Percentiles rank a stretch among this genome's conserved stretches.
These are phyloP conservation scores for Calophaca sinica DNA, from an alignment of 306 rosid species.

Conservation along the genomic window DNA sequence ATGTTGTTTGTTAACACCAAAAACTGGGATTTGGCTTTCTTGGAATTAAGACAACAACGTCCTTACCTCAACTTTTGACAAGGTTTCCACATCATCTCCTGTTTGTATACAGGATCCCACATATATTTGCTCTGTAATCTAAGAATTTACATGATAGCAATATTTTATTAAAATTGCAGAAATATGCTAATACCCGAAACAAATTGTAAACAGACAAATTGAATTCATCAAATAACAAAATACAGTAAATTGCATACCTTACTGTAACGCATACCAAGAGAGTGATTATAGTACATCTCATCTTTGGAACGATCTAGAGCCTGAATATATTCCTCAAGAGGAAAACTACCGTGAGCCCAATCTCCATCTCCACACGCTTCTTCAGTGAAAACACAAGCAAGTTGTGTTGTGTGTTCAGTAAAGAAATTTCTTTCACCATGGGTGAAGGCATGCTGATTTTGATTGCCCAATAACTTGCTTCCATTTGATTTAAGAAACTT, in stretches of 20 bases:
- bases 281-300: conserved; percentile 82
- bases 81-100: conserved; percentile 75
- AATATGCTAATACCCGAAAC: conserved; percentile 23
- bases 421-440: conserved; percentile 56
- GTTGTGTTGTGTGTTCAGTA: conserved; percentile 53
- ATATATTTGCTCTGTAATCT: conserved; percentile 92
- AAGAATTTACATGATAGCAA: conserved; percentile 45
- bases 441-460: conserved; percentile 60
- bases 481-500: conserved; percentile 74
- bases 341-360: conserved; percentile 93
- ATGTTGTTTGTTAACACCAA: not conserved
- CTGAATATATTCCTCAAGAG: conserved; percentile 79
- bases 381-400: conserved; percentile 72
- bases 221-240: conserved; percentile 21
- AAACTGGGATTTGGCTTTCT: conserved; percentile 25
- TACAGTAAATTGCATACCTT: conserved; percentile 66
- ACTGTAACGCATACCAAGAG: conserved; percentile 88
- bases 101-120: conserved; percentile 95
- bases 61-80: conserved; percentile 71
- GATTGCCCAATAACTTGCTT: conserved; percentile 59
- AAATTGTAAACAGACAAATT: not conserved
- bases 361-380: conserved; percentile 85
- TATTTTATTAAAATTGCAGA: conserved; percentile 16
- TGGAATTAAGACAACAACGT: conserved; percentile 26
- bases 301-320: conserved; percentile 87